Percentiles rank a stretch among this genome's conserved stretches.
Evolutionary conservation across 2,329 filamentous ascomycete genomes (phyloP).

Genomic region (Cladophialophora psammophila): DNA sequence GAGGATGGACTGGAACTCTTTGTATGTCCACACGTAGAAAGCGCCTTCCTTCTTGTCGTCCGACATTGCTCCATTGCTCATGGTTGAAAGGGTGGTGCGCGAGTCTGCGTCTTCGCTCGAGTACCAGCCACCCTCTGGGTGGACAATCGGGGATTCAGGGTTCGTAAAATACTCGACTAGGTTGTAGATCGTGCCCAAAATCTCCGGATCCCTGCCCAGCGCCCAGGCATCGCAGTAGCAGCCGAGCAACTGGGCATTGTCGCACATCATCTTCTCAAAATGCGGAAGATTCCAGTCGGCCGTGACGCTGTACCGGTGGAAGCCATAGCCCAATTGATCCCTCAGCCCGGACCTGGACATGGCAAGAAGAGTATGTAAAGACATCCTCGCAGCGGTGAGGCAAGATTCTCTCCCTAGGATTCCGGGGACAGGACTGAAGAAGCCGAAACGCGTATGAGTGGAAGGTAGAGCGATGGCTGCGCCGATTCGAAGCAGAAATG

Average conservation of each 20-base stretch:
- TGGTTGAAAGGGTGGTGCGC: conserved; percentile 62
- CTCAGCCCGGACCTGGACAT: conserved; percentile 77
- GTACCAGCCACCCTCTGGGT: conserved; percentile 76
- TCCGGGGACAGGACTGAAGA: conserved; percentile 76
- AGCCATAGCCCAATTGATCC: conserved; percentile 79
- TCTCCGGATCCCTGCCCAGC: conserved; percentile 70
- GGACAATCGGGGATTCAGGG: conserved; percentile 65
- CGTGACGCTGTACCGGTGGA: conserved; percentile 87
- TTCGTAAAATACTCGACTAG: conserved; percentile 85
- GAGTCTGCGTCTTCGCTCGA: conserved; percentile 93
- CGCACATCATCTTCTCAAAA: conserved; percentile 96
- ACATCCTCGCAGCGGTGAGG: conserved; percentile 76
- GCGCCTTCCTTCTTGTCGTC: conserved; percentile 86
- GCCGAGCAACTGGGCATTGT: conserved; percentile 84
- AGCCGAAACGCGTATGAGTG: conserved; percentile 48
- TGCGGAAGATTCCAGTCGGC: conserved; percentile 92
- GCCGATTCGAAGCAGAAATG: conserved; percentile 78
- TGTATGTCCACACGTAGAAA: conserved; percentile 91
- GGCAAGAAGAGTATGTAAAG: conserved; percentile 76
- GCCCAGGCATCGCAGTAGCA: conserved; percentile 89
- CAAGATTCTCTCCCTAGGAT: conserved; percentile 87
- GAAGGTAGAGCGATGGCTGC: conserved; percentile 46
- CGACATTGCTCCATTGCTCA: conserved; percentile 59
- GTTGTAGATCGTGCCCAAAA: conserved; percentile 80
- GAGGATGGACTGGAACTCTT: conserved; percentile 82